phyloP scores from a whole-genome alignment of 192 early-diverging fungal genomes.

The Coemansia sp. region DNA sequence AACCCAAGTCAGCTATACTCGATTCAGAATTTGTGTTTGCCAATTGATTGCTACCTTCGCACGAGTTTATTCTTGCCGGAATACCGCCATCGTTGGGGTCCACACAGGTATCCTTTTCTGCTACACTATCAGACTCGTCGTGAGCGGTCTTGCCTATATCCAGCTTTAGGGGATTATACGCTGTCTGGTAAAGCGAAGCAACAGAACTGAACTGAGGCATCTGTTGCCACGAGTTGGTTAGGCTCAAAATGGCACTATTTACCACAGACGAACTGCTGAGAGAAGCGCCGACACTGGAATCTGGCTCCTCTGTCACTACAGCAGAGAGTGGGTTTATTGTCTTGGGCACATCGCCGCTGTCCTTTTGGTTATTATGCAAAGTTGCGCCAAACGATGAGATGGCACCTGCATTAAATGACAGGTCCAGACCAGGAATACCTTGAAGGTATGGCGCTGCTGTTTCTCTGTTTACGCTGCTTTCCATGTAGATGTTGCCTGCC shows the following conservation, averaged over 20 bases:
- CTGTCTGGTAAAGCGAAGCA: slow-evolving; percentile 11
- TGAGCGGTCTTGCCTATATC: slow-evolving; percentile 2
- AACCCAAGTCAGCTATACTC: too few relatives aligned
- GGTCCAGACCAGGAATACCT: not conserved
- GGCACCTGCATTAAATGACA: not conserved
- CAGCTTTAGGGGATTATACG: slow-evolving; percentile 19
- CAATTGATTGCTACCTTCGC: not conserved
- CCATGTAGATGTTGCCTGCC: not conserved
- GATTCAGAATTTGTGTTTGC: not conserved
- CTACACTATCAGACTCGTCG: not conserved
- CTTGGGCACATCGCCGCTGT: not conserved
- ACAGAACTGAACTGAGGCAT: not conserved
- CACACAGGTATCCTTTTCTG: too few relatives aligned
- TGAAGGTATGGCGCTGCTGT: not conserved
- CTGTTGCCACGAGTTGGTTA: slow-evolving; percentile 29
- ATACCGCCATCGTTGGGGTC: too few relatives aligned
- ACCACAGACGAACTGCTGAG: slow-evolving; percentile 36
- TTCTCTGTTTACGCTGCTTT: not conserved
- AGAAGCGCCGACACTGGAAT: not conserved
- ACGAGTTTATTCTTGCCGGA: not conserved
- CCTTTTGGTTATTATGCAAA: not conserved
- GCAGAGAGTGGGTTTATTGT: not conserved
- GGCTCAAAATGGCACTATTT: slow-evolving; percentile 44
- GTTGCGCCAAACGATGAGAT: not conserved
- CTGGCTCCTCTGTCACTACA: not conserved